Conservation (phyloP, 1,284 basidiomycete species). For the Hymenochaete sp. region DNA sequence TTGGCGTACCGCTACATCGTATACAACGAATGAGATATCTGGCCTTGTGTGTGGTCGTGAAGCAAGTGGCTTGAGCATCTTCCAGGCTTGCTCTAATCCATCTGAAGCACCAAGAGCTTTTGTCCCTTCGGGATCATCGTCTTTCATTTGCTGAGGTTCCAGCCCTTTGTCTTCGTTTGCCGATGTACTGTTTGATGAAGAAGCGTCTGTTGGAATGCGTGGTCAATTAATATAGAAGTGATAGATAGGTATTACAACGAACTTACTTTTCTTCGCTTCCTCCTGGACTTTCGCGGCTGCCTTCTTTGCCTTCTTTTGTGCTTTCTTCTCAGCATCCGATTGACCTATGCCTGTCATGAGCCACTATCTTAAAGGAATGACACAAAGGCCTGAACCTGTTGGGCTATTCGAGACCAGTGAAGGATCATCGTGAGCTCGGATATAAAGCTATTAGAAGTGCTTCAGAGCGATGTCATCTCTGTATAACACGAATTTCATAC, state of each 20-base stretch:
- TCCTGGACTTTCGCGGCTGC: constrained; percentile 62
- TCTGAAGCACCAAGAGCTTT: constrained; percentile 59
- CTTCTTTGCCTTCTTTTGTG: constrained; percentile 86
- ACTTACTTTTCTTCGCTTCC: constrained; percentile 52
- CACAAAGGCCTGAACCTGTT: too few relatives aligned
- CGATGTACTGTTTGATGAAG: constrained; percentile 25
- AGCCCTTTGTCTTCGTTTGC: constrained; percentile 71
- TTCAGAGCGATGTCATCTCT: not conserved
- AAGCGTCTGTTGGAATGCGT: constrained; percentile 17
- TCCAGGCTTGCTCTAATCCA: constrained; percentile 71
- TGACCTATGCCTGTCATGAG: constrained; percentile 26
- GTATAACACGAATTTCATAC: constrained; percentile 32
- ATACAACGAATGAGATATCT: constrained; percentile 68
- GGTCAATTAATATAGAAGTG: constrained; percentile 17
- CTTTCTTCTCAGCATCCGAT: constrained; percentile 75
- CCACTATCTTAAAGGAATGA: not conserved
- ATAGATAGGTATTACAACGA: constrained; percentile 1
- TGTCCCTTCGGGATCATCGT: constrained; percentile 79
- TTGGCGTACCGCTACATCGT: constrained; percentile 75
- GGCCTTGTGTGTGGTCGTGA: constrained; percentile 44
- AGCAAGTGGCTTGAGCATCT: constrained; percentile 63
- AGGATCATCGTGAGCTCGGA: constrained; percentile 69
- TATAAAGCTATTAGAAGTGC: constrained; percentile 25
- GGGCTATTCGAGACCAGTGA: constrained; percentile 42
- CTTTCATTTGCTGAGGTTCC: constrained; percentile 49